phyloP scores from a whole-genome alignment of 2,329 filamentous ascomycete species.

The Fusarium pseudoanthophilum region DNA sequence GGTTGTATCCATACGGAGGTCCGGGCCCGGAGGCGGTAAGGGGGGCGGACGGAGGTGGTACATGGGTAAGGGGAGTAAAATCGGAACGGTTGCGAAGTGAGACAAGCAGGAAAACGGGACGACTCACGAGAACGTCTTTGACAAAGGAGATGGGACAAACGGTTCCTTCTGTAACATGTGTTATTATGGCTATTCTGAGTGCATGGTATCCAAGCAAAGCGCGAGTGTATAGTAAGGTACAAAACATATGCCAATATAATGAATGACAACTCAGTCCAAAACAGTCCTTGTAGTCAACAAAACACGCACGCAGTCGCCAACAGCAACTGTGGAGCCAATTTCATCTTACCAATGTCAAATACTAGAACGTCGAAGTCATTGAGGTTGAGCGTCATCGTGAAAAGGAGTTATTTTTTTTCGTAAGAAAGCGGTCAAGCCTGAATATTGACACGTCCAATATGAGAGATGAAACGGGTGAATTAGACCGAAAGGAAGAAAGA shows the following conservation, averaged over 20 bases:
- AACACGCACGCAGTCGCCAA: not conserved
- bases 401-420: constrained; percentile 12
- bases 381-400: constrained; percentile 42
- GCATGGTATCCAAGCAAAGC: constrained; percentile 9
- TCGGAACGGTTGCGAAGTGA: constrained; percentile 25
- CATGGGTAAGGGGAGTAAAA: constrained; percentile 30
- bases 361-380: constrained; percentile 48
- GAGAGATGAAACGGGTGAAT: constrained; percentile 6
- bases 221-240: constrained; percentile 5
- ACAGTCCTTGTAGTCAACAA: not conserved
- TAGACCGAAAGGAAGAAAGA: not conserved
- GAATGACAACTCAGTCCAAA: constrained; percentile 4
- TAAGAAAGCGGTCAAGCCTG: constrained; percentile 34
- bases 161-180: constrained; percentile 72
- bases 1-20: constrained; percentile 36
- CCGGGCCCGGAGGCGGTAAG: constrained; percentile 34
- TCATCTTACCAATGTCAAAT: constrained; percentile 52
- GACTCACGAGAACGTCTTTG: constrained; percentile 81
- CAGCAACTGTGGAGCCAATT: constrained; percentile 11
- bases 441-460: constrained; percentile 20
- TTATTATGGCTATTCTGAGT: constrained; percentile 37
- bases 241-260: constrained; percentile 9
- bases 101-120: constrained; percentile 28
- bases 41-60: constrained; percentile 24
- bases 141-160: constrained; percentile 87